Conservation (phyloP, 805 yeast species). For the Spencermartinsiella europaea region DNA sequence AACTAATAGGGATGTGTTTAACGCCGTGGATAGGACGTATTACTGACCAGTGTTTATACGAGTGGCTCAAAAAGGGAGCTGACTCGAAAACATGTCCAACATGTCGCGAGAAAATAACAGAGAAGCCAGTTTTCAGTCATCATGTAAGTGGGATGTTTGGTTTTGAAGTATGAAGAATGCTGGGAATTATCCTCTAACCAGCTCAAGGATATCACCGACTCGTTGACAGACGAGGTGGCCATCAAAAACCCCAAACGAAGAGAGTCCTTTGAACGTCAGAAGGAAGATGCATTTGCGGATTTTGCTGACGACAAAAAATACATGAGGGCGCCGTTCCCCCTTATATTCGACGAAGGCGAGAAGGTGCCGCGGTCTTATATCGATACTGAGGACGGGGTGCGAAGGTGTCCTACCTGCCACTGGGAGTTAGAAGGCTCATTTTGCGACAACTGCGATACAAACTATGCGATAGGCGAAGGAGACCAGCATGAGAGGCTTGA, state of each 20-base stretch:
- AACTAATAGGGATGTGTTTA: background rate
- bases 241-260: slow-evolving; percentile 2
- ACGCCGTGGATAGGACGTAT: background rate
- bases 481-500: slow-evolving; percentile 13
- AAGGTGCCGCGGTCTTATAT: slow-evolving; percentile 34
- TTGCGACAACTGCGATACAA: slow-evolving; percentile 51
- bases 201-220: slow-evolving; percentile 9
- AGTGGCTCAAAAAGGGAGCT: slow-evolving; percentile 26
- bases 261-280: slow-evolving; percentile 4
- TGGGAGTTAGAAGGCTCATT: slow-evolving; percentile 62
- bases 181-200: background rate
- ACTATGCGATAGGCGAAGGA: background rate
- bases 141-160: slow-evolving; percentile 1
- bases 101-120: slow-evolving; percentile 17
- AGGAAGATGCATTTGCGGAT: slow-evolving; percentile 7
- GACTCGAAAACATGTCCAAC: slow-evolving; percentile 20
- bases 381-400: slow-evolving; percentile 60
- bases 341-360: slow-evolving; percentile 37
- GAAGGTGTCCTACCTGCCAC: slow-evolving; percentile 60
- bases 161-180: background rate
- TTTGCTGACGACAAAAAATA: slow-evolving; percentile 30
- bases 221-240: slow-evolving; percentile 4
- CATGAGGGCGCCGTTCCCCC: slow-evolving; percentile 38
- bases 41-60: slow-evolving; percentile 22
- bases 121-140: slow-evolving; percentile 14